Evolutionary conservation across 305 asterid species (phyloP).

Genomic region (Fraxinus angustifolia): DNA sequence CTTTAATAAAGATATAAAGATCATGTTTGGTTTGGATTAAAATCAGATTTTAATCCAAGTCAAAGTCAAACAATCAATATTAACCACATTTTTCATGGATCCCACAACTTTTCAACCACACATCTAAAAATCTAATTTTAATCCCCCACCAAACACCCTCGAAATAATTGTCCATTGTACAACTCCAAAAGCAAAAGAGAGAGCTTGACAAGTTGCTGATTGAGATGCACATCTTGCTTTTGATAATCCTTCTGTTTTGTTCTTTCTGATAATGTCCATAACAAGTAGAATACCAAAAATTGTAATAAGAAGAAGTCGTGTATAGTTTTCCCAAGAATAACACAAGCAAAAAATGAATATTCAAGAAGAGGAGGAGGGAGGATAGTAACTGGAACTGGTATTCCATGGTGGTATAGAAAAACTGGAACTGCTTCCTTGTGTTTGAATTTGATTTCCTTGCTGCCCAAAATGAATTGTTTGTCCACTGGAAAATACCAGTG

Average conservation of each 20-base stretch:
- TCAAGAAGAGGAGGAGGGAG: slow-evolving; percentile 56
- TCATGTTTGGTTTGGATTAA: no score
- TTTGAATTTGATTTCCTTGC: slow-evolving; percentile 34
- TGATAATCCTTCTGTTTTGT: slow-evolving; percentile 10
- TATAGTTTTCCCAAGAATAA: neutral
- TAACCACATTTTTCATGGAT: no score
- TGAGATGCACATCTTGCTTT: slow-evolving; percentile 23
- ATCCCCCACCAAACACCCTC: no score
- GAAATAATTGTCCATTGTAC: neutral
- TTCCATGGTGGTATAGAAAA: slow-evolving; percentile 48
- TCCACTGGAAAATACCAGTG: slow-evolving; percentile 45
- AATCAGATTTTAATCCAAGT: no score
- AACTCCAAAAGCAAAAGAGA: slow-evolving; percentile 2
- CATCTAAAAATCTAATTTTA: no score
- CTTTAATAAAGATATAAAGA: neutral
- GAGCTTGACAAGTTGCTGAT: slow-evolving; percentile 9
- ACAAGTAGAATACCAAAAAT: neutral
- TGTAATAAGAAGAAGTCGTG: neutral
- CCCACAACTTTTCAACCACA: no score
- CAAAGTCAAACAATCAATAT: no score
- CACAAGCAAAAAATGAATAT: neutral
- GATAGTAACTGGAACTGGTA: slow-evolving; percentile 34
- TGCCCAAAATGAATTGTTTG: slow-evolving; percentile 40
- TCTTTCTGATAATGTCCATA: slow-evolving; percentile 8
- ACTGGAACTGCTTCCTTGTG: slow-evolving; percentile 21